A percentile compares a stretch with the other conserved stretches of the same genome.
Conservation (phyloP, 805 yeast species). For the Candida boleticola region DNA sequence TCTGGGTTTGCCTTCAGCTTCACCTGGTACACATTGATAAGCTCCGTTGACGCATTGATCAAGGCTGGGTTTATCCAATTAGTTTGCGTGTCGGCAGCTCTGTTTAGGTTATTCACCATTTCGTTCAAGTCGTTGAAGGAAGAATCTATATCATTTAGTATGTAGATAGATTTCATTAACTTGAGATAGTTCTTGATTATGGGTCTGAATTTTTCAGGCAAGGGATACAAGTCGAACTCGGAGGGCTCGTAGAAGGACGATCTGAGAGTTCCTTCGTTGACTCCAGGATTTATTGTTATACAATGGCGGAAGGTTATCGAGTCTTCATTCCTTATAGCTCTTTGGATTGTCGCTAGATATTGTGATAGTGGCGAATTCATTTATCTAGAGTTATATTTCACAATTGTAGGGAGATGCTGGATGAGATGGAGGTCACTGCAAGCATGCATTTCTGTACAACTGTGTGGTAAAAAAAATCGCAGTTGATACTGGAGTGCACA, state of each 20-base stretch:
- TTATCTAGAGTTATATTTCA: too few species aligned
- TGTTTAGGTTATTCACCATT: conserved; percentile 44
- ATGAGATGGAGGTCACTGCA: not conserved
- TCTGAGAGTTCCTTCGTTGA: conserved; percentile 26
- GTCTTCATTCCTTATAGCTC: not conserved
- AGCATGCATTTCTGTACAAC: too few species aligned
- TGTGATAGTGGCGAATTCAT: conserved; percentile 3
- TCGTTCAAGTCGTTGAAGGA: conserved; percentile 36
- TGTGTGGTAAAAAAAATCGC: too few species aligned
- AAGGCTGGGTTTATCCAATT: conserved; percentile 52
- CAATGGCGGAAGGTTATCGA: conserved; percentile 10
- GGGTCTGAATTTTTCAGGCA: conserved; percentile 36
- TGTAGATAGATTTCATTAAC: conserved; percentile 33
- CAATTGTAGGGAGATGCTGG: not conserved
- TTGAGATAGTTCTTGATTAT: conserved; percentile 31
- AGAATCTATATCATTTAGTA: conserved; percentile 29
- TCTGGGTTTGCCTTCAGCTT: conserved; percentile 28
- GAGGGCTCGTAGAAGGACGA: conserved; percentile 34
- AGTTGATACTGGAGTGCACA: too few species aligned
- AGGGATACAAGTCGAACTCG: conserved; percentile 38
- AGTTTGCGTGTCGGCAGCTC: conserved; percentile 52
- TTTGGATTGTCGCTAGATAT: not conserved
- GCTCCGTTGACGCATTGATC: conserved; percentile 37
- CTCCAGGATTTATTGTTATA: conserved; percentile 35
- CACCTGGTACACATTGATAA: conserved; percentile 40